phyloP scores from a whole-genome alignment of 306 rosid genomes.

The Dryas octopetala region DNA sequence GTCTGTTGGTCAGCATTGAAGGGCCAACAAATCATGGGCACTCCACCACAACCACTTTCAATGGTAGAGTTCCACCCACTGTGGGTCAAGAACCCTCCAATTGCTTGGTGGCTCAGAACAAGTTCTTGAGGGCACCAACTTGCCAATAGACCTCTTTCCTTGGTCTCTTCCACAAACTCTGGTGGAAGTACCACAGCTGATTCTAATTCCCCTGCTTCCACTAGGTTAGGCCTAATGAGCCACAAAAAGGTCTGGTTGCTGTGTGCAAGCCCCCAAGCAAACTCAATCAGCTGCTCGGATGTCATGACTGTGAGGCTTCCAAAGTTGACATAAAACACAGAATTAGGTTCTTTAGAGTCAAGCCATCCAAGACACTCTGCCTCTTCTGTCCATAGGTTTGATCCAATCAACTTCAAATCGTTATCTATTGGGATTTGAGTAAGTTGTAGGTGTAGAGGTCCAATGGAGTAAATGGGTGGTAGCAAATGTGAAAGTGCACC shows the following conservation, averaged over 20 bases:
- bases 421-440: not conserved
- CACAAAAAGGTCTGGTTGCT: constrained; percentile 46
- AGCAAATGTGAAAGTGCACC: constrained; percentile 33
- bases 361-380: too few species aligned
- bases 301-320: constrained; percentile 63
- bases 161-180: constrained; percentile 32
- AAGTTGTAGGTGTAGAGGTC: constrained; percentile 43
- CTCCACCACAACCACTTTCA: constrained; percentile 55
- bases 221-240: constrained; percentile 55
- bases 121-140: constrained; percentile 65
- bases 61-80: constrained; percentile 73
- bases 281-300: constrained; percentile 44
- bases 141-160: too few species aligned
- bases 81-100: constrained; percentile 63
- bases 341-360: constrained; percentile 24
- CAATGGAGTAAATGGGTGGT: constrained; percentile 49
- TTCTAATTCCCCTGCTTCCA: too few species aligned
- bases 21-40: constrained; percentile 67
- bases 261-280: constrained; percentile 68
- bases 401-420: constrained; percentile 27
- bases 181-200: constrained; percentile 26
- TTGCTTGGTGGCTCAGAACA: constrained; percentile 43
- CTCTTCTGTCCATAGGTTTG: constrained; percentile 72
- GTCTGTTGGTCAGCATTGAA: constrained; percentile 71
- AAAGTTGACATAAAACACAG: constrained; percentile 62